Evolutionary conservation across 139 green algal species (phyloP), one percentile per base, ranked within the genome.

Genomic region (Chlamydomonas incerta): DNA sequence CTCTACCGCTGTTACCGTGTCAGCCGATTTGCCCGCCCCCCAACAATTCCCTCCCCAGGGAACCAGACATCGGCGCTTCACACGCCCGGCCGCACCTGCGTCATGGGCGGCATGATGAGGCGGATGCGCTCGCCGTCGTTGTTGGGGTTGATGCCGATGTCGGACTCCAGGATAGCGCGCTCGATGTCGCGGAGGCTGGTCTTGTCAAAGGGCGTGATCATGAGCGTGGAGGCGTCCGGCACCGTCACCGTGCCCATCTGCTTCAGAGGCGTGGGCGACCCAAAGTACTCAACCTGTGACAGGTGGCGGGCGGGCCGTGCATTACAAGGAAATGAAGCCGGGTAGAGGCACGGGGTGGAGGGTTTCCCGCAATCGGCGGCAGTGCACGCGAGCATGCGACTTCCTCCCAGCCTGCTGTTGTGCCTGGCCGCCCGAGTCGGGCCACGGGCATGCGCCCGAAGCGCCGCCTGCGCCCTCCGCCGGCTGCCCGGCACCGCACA

Each of bases 211-310:
- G 97, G 97, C 47, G 93, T 89, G 60, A 99, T 93, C 24, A 97
- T 81, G 26, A 99, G 89, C 28, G 96, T 95, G 80, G 85, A 89
- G 47, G 94, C 88, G 67, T 99, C 97, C 6, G 97, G 96, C 1
- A 95, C 94, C 29, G 83, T 94, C n/a, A 99, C 92, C 75, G 89
- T 87, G 0, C 95, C 98, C 18, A 99, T 79, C n/a, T 86, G 79
- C 88, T 98, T 98, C 21, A 99, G 81, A 18, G 95, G 96, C 2
- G 95, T 96, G 2, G 86, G 76, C 0, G 93, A 82, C 3, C 96
- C 97, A 72, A 98, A 99, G 86, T 98, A 98, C 55, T 99, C 96
- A 41, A 99, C 95, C 93, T 96, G 90, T n/a, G n/a, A n/a, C n/a
- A n/a, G n/a, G n/a, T n/a, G n/a, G n/a, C n/a, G n/a, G n/a, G n/a